Evolutionary conservation across 2,329 filamentous ascomycete genomes (phyloP), one percentile per base, ranked within the genome.

Genomic region (Fusarium sp.): DNA sequence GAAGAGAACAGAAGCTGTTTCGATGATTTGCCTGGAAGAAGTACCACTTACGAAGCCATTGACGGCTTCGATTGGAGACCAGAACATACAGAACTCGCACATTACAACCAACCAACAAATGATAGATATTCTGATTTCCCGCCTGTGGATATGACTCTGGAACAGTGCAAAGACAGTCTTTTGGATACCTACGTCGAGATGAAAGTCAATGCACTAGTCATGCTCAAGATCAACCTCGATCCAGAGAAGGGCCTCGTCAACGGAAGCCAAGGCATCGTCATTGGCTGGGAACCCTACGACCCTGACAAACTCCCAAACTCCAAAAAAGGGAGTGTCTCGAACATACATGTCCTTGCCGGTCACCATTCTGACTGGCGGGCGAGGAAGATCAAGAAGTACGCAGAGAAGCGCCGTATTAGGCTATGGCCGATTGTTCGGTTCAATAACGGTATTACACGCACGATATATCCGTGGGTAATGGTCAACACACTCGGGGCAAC

Each of bases 391-490:
- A 1, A 1, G 0, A 1, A 8, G 1, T 66, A 66, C 32, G 18
- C 14, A 13, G 1, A 17, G 1, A 17, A 0, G 24, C 14, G 34
- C 2, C 0, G 5, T 0, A 30, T 17, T 8, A 0, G 11, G 5
- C 4, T 4, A 50, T 79, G 77, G 74, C 79, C 78, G 0, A 50
- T 68, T 4, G 88, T 91, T 6, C 73, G 75, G 2, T 92, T 91
- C 68, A 80, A 84, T 34, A 89, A 89, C 62, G 85, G 85, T 2
- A 11, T 51, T 1, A 77, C 71, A 6, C 79, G 81, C 6, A 85
- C 85, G 2, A 88, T 91, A 32, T 86, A 83, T 41, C 84, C 89
- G 0, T 83, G 87, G 18, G 90, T 87, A 75, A 82, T 84, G 15
- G 79, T 88, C 34, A 84, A 82, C 24, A 81, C 87, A 59, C 70